Evolutionary conservation across 208 protist genomes (phyloP), one percentile per base, ranked within the genome.

Genomic region (Trypanosoma scelopori): DNA sequence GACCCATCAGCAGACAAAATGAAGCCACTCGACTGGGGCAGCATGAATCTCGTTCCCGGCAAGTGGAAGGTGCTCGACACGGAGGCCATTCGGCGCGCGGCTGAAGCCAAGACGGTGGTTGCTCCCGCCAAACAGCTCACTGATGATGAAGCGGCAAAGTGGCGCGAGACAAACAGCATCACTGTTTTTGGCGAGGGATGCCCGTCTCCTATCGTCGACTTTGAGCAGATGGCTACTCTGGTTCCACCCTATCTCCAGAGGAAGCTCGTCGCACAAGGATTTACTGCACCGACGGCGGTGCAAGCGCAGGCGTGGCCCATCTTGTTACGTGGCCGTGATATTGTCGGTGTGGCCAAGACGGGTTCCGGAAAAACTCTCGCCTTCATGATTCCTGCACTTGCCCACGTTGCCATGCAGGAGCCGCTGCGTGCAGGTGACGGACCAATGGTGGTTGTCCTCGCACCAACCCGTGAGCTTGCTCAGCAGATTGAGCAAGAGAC

Each of bases 381-480:
- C 13, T 98, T 98, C 65, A 76, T 97, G 23, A 74, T 98, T 32
- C 95, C 97, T 5, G 89, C 87, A 15, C 78, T 98, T 47, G 78
- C 84, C 22, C 86, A 94, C 77, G 87, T 97, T 58, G 78, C 74
- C 1, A n/a, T 85, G 18, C 91, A 97, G 79, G 69, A 78, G 60
- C 80, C 83, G 23, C 76, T 87, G 48, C 81, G 78, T 58, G 32
- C 53, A 22, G 83, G 91, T n/a, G 96, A 98, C n/a, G 97, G 97
- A 18, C 98, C 98, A 13, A 98, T 98, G 73, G 94, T 89, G 3
- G 66, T 99, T 52, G 93, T 99, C 22, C 82, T 99, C 61, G 97
- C 97, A 30, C 99, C 99, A 1, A 99, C 98, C 3, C 90, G 98
- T 55, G 98, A 99, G 71, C 79, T 99, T 9, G 98, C 97, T 0